These are phyloP conservation scores for Dunaliella primolecta DNA, from an alignment of 139 green algal species.

Conservation along the genomic window DNA sequence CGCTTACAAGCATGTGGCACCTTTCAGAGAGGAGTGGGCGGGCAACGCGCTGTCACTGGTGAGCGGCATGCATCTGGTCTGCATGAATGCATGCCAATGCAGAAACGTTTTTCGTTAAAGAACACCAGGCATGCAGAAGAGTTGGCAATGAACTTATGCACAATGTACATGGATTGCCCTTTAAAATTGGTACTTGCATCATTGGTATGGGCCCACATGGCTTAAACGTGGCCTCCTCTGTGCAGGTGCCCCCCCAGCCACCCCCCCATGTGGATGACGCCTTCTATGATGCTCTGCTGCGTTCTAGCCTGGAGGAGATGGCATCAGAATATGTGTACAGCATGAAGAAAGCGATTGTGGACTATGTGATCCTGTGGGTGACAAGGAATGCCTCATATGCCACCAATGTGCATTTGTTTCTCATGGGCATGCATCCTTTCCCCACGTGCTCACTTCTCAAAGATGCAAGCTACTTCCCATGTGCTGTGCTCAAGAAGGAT, in stretches of 20 bases:
- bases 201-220: too few relatives aligned
- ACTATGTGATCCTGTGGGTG: constrained; percentile 55
- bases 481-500: too few relatives aligned
- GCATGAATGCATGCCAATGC: neutral
- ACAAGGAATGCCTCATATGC: too few relatives aligned
- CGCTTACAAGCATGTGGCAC: constrained; percentile 42
- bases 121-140: too few relatives aligned
- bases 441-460: too few relatives aligned
- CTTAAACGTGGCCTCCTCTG: neutral
- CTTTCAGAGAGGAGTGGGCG: constrained; percentile 59
- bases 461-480: too few relatives aligned
- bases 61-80: constrained; percentile 24
- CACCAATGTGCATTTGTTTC: too few relatives aligned
- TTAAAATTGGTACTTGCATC: too few relatives aligned
- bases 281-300: constrained; percentile 54
- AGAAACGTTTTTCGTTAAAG: too few relatives aligned
- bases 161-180: too few relatives aligned
- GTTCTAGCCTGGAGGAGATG: constrained; percentile 52
- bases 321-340: constrained; percentile 53
- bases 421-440: too few relatives aligned
- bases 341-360: constrained; percentile 61
- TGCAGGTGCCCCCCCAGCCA: neutral
- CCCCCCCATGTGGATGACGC: constrained; percentile 7
- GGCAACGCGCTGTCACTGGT: constrained; percentile 54
- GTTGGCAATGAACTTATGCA: too few relatives aligned